These are phyloP conservation scores for Dujonia santamariae DNA, from an alignment of 1,139 yeast genomes.

Conservation along the genomic window DNA sequence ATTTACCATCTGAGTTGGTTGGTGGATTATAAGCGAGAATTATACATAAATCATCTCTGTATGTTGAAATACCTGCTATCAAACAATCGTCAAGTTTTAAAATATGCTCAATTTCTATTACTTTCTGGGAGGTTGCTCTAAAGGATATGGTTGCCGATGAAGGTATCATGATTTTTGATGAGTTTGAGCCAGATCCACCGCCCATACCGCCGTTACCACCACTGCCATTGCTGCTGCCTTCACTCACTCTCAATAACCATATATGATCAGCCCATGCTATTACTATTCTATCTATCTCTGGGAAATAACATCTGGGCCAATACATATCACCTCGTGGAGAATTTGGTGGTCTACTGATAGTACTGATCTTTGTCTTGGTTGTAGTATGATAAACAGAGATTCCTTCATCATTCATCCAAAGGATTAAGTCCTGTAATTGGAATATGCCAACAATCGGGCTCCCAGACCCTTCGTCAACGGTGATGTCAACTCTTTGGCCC, in stretches of 20 bases:
- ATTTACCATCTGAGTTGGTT: constrained; percentile 14
- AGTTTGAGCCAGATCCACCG: constrained; percentile 1
- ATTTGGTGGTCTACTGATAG: constrained; percentile 55
- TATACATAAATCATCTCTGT: constrained; percentile 63
- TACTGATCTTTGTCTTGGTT: constrained; percentile 42
- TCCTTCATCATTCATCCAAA: constrained; percentile 89
- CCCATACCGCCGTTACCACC: not conserved
- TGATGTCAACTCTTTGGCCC: constrained; percentile 70
- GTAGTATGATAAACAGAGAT: constrained; percentile 56
- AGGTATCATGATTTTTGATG: constrained; percentile 38
- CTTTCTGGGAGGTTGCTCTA: constrained; percentile 53
- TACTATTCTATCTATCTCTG: constrained; percentile 65
- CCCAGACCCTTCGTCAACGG: constrained; percentile 50
- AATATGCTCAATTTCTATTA: constrained; percentile 55
- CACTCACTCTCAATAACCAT: constrained; percentile 61
- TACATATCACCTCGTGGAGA: constrained; percentile 77
- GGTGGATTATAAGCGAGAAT: constrained; percentile 57
- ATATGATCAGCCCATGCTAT: constrained; percentile 84
- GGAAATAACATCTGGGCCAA: constrained; percentile 73
- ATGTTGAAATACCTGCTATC: constrained; percentile 76
- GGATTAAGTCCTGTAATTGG: constrained; percentile 55
- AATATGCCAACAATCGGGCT: constrained; percentile 75
- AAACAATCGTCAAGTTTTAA: constrained; percentile 51
- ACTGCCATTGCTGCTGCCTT: not conserved
- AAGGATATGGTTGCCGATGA: constrained; percentile 69